phyloP scores from a whole-genome alignment of 192 early-diverging fungal genomes.

The Backusella westeae region DNA sequence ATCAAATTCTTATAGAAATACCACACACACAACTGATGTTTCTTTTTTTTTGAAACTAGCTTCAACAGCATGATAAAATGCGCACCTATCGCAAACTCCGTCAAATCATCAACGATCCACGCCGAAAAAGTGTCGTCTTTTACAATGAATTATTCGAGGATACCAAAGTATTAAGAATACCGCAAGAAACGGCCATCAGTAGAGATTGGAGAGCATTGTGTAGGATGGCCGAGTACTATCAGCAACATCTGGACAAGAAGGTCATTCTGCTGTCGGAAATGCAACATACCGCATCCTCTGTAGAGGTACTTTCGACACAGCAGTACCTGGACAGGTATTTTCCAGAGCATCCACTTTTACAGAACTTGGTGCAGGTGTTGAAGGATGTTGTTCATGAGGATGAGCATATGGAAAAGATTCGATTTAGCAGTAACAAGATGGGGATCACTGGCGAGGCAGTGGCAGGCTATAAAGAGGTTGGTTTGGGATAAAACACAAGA shows the following conservation, averaged over 20 bases:
- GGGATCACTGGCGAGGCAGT: slow-evolving; percentile 3
- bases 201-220: slow-evolving; percentile 59
- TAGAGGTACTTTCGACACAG: slow-evolving; percentile 39
- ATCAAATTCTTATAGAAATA: neutral
- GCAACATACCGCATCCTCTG: neutral
- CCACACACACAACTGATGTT: no score
- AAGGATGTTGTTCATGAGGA: slow-evolving; percentile 54
- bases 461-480: slow-evolving; percentile 35
- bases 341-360: slow-evolving; percentile 37
- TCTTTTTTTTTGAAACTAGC: slow-evolving; percentile 21
- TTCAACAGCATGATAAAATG: slow-evolving; percentile 61
- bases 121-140: slow-evolving; percentile 60
- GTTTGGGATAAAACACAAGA: no score
- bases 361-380: slow-evolving; percentile 45
- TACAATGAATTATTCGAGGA: slow-evolving; percentile 64
- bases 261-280: slow-evolving; percentile 51
- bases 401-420: slow-evolving; percentile 31
- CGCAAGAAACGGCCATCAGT: slow-evolving; percentile 35
- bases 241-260: slow-evolving; percentile 42
- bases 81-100: slow-evolving; percentile 61
- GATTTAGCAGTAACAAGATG: neutral
- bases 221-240: slow-evolving; percentile 58
- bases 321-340: slow-evolving; percentile 40
- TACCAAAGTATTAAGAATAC: slow-evolving; percentile 36
- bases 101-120: slow-evolving; percentile 54